A percentile compares a stretch with the other conserved stretches of the same genome.
Evolutionary conservation across 1,284 basidiomycete genomes (phyloP).

Genomic region (Trichosporon faecale): DNA sequence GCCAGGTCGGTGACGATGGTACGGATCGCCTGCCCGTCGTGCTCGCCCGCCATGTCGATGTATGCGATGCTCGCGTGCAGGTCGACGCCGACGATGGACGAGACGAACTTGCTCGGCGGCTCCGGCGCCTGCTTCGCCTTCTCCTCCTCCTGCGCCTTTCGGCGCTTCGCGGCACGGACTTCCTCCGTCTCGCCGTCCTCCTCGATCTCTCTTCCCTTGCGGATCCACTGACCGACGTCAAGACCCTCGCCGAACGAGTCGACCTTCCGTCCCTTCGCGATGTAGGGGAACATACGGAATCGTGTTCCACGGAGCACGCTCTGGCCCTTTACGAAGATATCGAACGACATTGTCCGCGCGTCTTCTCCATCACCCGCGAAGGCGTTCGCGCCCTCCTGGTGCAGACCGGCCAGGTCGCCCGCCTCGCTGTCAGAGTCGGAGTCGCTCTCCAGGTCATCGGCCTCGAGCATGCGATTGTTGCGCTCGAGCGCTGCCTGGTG

Average conservation of each 20-base stretch:
- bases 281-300: conserved; percentile 95
- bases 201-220: conserved; percentile 81
- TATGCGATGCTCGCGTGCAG: conserved; percentile 81
- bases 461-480: conserved; percentile 84
- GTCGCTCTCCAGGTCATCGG: conserved; percentile 61
- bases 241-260: conserved; percentile 95
- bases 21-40: conserved; percentile 94
- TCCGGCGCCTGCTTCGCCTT: conserved; percentile 62
- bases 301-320: conserved; percentile 63
- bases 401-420: conserved; percentile 60
- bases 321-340: conserved; percentile 95
- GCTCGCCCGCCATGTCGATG: conserved; percentile 92
- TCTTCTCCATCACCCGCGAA: conserved; percentile 49
- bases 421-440: conserved; percentile 66
- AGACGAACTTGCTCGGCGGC: conserved; percentile 86
- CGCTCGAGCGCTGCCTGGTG: conserved; percentile 80
- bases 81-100: conserved; percentile 68
- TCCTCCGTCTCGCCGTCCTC: conserved; percentile 81
- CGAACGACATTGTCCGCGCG: conserved; percentile 66
- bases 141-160: conserved; percentile 72
- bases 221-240: conserved; percentile 88
- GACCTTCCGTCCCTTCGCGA: conserved; percentile 86
- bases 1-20: conserved; percentile 95
- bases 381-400: conserved; percentile 38
- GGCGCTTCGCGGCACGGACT: conserved; percentile 67